Conservation (phyloP, 1,139 yeast species). For the Magnusiomyces tetraspermus region DNA sequence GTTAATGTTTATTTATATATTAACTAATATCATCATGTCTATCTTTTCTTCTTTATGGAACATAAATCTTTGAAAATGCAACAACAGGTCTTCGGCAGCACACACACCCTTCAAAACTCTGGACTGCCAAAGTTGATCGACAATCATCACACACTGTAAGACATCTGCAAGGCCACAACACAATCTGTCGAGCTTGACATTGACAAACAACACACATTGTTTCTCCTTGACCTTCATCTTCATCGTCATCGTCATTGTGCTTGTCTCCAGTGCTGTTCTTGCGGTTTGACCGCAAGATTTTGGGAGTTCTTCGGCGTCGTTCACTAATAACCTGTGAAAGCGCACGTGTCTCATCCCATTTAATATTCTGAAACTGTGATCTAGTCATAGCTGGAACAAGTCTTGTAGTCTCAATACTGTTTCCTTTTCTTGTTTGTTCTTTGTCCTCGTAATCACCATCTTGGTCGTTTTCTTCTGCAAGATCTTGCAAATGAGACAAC, state of each 20-base stretch:
- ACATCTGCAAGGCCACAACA: slow-evolving; percentile 91
- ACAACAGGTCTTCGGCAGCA: slow-evolving; percentile 73
- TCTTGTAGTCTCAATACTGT: background rate
- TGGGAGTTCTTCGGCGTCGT: slow-evolving; percentile 9
- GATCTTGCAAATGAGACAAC: slow-evolving; percentile 11
- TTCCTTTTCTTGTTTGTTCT: background rate
- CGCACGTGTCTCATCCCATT: slow-evolving; percentile 15
- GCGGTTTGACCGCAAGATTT: background rate
- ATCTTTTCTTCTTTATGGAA: slow-evolving; percentile 24
- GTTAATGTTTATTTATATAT: background rate
- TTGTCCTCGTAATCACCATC: background rate
- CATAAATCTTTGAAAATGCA: slow-evolving; percentile 34
- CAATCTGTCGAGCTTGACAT: slow-evolving; percentile 59
- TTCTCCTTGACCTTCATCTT: slow-evolving; percentile 10
- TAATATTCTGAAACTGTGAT: slow-evolving; percentile 17
- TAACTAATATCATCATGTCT: background rate
- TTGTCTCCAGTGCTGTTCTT: background rate
- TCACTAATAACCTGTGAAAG: slow-evolving; percentile 15
- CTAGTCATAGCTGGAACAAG: slow-evolving; percentile 18
- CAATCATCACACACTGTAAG: slow-evolving; percentile 82
- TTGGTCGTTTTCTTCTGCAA: background rate
- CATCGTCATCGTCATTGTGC: slow-evolving; percentile 2
- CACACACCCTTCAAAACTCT: slow-evolving; percentile 73
- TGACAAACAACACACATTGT: slow-evolving; percentile 71
- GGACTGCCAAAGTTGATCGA: slow-evolving; percentile 60